Evolutionary conservation across 1,284 basidiomycete genomes (phyloP).

Genomic region (Irpex rosettiformis): DNA sequence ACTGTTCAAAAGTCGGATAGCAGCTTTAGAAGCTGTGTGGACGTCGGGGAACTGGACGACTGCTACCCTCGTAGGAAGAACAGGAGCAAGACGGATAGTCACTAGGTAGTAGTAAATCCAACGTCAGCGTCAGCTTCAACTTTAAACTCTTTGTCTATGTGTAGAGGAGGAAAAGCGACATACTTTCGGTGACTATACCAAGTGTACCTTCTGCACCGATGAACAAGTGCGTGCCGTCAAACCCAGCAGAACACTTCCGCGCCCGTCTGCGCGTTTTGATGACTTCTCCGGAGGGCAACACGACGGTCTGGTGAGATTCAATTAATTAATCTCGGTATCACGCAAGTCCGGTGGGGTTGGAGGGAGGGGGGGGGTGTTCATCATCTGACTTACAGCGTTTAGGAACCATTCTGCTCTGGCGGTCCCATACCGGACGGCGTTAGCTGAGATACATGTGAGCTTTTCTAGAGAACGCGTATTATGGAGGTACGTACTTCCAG

Average conservation of each 20-base stretch:
- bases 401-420: conserved; percentile 52
- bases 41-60: conserved; percentile 68
- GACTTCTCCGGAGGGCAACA: conserved; percentile 86
- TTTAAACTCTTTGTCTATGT: too few species aligned
- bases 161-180: background rate
- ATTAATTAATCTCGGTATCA: background rate
- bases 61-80: conserved; percentile 72
- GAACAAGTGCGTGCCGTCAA: conserved; percentile 88
- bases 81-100: conserved; percentile 78
- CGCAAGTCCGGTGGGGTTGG: background rate
- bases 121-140: too few species aligned
- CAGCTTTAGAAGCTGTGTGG: conserved; percentile 67
- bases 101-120: conserved; percentile 35
- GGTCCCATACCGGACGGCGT: conserved; percentile 67
- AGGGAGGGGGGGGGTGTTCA: too few species aligned
- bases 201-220: conserved; percentile 94
- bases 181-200: conserved; percentile 89
- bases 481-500: conserved; percentile 48
- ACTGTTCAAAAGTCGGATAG: conserved; percentile 71
- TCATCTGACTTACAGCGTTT: conserved; percentile 50
- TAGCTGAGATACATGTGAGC: conserved; percentile 33
- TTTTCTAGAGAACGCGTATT: background rate
- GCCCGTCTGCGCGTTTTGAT: conserved; percentile 89
- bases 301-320: conserved; percentile 63
- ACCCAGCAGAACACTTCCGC: conserved; percentile 88